These are phyloP conservation scores for Naganishia kalamii DNA, from an alignment of 768 basidiomycete genomes.

Conservation along the genomic window DNA sequence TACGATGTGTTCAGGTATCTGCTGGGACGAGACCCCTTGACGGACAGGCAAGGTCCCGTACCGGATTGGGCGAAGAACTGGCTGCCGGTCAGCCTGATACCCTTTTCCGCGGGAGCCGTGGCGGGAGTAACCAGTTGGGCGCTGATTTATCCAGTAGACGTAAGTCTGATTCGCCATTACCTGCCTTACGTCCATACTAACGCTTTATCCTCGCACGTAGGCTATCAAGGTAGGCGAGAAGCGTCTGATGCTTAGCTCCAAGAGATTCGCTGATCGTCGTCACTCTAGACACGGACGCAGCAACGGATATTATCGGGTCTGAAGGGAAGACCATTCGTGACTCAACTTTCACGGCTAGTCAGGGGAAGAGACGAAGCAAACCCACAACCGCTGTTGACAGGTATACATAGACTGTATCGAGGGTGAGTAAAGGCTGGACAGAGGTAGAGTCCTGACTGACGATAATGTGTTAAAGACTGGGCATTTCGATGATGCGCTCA, in stretches of 20 bases:
- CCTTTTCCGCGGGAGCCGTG: conserved; percentile 83
- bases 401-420: conserved; percentile 78
- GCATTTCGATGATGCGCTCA: conserved; percentile 80
- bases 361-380: conserved; percentile 74
- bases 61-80: conserved; percentile 51
- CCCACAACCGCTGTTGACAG: conserved; percentile 61
- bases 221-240: background rate
- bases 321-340: conserved; percentile 61
- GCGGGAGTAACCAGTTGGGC: conserved; percentile 75
- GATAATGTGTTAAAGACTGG: conserved; percentile 29
- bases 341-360: conserved; percentile 70
- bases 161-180: conserved; percentile 48
- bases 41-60: conserved; percentile 38
- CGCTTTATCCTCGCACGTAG: conserved; percentile 43
- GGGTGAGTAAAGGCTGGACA: conserved; percentile 57
- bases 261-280: background rate
- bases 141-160: conserved; percentile 87
- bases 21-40: conserved; percentile 56
- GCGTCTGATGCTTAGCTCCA: too few species aligned
- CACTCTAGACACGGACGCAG: conserved; percentile 76
- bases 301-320: conserved; percentile 80
- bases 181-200: background rate
- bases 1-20: conserved; percentile 87
- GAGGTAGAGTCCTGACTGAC: background rate
- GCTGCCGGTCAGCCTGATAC: conserved; percentile 73